These are phyloP conservation scores for Lippia alba DNA, from an alignment of 305 asterid genomes.

Conservation along the genomic window DNA sequence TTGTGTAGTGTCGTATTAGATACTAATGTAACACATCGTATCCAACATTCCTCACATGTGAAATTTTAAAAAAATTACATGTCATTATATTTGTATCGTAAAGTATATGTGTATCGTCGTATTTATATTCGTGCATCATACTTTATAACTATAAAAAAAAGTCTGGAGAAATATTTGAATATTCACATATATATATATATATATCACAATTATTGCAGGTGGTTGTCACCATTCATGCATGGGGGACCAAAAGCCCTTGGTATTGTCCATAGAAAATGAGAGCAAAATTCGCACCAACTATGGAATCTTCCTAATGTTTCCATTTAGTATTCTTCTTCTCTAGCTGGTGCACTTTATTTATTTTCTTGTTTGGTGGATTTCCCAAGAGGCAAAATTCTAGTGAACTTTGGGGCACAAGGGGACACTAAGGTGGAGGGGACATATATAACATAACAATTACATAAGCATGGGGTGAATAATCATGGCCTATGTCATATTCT, in stretches of 20 bases:
- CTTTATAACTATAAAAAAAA: too few relatives aligned
- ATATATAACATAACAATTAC: conserved; percentile 3
- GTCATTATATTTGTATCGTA: too few relatives aligned
- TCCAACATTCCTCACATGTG: too few relatives aligned
- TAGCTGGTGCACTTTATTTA: neutral
- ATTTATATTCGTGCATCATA: too few relatives aligned
- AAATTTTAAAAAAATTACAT: too few relatives aligned
- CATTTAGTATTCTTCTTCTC: conserved; percentile 16
- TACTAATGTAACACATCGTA: too few relatives aligned
- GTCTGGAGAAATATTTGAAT: too few relatives aligned
- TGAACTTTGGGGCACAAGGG: conserved; percentile 25
- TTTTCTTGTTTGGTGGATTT: neutral
- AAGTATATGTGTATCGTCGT: too few relatives aligned
- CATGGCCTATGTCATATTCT: conserved; percentile 6
- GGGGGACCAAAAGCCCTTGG: conserved; percentile 15
- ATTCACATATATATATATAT: neutral
- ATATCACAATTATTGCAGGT: conserved; percentile 17
- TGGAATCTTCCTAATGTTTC: conserved; percentile 34
- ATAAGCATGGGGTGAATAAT: conserved; percentile 28
- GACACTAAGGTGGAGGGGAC: conserved; percentile 34
- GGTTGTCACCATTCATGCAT: conserved; percentile 23
- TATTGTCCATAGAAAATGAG: conserved; percentile 3
- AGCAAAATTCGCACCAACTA: conserved; percentile 14
- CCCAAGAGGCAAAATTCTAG: neutral
- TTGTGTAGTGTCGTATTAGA: too few relatives aligned